Conservation (phyloP, 1,284 basidiomycete species). For the Neonothopanus nambi region DNA sequence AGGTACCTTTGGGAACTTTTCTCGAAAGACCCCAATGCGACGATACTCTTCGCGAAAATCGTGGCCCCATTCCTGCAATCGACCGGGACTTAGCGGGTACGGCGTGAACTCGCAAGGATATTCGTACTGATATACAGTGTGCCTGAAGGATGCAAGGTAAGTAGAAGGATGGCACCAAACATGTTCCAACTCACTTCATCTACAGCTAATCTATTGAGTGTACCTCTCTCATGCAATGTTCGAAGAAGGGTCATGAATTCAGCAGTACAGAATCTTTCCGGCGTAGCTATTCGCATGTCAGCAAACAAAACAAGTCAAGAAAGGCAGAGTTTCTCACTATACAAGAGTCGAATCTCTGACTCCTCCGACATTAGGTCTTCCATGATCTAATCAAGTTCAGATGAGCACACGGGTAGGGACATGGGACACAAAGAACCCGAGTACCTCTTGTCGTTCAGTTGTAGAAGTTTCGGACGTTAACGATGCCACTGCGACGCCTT, state of each 20-base stretch:
- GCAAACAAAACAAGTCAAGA: neutral
- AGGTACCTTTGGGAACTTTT: constrained; percentile 68
- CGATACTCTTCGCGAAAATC: constrained; percentile 78
- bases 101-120: neutral
- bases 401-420: neutral
- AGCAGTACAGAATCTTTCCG: constrained; percentile 65
- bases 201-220: constrained; percentile 72
- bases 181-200: constrained; percentile 62
- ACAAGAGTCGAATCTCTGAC: constrained; percentile 67
- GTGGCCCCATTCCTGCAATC: constrained; percentile 78
- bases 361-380: constrained; percentile 62
- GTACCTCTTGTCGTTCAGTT: constrained; percentile 56
- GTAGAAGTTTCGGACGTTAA: constrained; percentile 66
- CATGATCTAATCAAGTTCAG: constrained; percentile 51
- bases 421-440: neutral
- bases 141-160: constrained; percentile 44
- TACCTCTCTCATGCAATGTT: constrained; percentile 50
- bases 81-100: constrained; percentile 2
- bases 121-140: constrained; percentile 79
- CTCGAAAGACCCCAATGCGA: constrained; percentile 68
- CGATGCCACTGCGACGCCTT: constrained; percentile 59
- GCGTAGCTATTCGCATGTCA: constrained; percentile 51
- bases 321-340: constrained; percentile 49
- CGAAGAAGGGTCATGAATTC: constrained; percentile 57
- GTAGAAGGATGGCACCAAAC: neutral